Evolutionary conservation across 306 rosid genomes (phyloP).

Genomic region (apple (Malus domestica)): ASM211411v1 NC_041804.1:23340001-23340500

Average conservation of each 20-base stretch:
- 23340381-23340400: not conserved
- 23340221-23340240: conserved; percentile 53
- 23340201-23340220: conserved; percentile 51
- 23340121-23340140: conserved; percentile 75
- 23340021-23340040: conserved; percentile 74
- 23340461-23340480: not conserved
- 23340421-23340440: not conserved
- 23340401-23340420: not conserved
- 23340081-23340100: conserved; percentile 86
- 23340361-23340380: not conserved
- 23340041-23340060: conserved; percentile 72
- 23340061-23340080: conserved; percentile 76
- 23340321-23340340: conserved; percentile 68
- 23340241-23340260: conserved; percentile 39
- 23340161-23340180: conserved; percentile 39
- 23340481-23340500: not conserved
- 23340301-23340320: conserved; percentile 51
- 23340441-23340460: not conserved
- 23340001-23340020: conserved; percentile 94
- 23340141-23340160: conserved; percentile 43
- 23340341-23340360: not conserved
- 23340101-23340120: conserved; percentile 93
- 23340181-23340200: conserved; percentile 32
- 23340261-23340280: conserved; percentile 35
- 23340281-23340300: conserved; percentile 38